A percentile compares a stretch with the other conserved stretches of the same genome.
phyloP scores from a whole-genome alignment of 805 yeast species.

The Wickerhamiella azyma region DNA sequence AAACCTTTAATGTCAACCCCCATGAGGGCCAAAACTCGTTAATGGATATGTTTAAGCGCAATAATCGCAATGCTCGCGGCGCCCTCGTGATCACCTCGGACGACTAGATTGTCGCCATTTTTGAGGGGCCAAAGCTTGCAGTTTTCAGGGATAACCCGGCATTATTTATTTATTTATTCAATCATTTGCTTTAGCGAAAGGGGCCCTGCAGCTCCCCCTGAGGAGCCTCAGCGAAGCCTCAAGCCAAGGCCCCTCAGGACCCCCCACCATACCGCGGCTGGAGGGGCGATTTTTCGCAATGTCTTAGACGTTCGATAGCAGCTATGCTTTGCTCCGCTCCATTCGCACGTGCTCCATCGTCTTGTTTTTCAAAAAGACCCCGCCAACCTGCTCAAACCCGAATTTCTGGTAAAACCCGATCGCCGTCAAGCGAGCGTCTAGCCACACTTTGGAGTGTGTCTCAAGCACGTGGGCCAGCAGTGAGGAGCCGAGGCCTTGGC shows the following conservation, averaged over 20 bases:
- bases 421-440: constrained; percentile 1
- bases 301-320: not conserved
- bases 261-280: too few species aligned
- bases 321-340: not conserved
- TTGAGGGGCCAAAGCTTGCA: too few species aligned
- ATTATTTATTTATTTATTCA: too few species aligned
- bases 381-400: constrained; percentile 1
- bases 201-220: too few species aligned
- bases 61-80: not conserved
- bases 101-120: not conserved
- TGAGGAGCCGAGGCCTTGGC: not conserved
- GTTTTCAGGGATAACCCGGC: too few species aligned
- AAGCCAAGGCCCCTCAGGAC: too few species aligned
- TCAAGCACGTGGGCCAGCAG: not conserved
- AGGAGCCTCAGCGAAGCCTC: too few species aligned
- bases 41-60: constrained; percentile 6
- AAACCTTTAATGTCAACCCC: not conserved
- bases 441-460: not conserved
- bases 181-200: too few species aligned
- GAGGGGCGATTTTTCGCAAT: too few species aligned
- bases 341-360: not conserved
- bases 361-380: not conserved
- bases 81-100: constrained; percentile 6
- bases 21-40: constrained; percentile 1
- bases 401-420: not conserved